Evolutionary conservation across 2,329 filamentous ascomycete genomes (phyloP), one percentile per base, ranked within the genome.

Genomic region (Didymellaceae sp.): DNA sequence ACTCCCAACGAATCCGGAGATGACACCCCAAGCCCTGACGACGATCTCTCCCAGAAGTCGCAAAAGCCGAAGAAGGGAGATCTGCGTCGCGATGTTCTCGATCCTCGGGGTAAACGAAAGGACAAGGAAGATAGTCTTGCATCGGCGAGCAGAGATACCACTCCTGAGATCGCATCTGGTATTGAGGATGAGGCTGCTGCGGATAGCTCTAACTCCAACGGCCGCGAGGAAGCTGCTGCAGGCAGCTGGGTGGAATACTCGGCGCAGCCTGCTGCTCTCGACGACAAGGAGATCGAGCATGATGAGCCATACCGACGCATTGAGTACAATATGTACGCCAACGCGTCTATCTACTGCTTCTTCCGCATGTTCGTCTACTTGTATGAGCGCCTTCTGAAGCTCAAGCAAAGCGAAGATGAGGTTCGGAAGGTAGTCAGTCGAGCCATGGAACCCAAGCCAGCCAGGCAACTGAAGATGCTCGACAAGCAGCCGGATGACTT

Each of bases 291-390:
- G 83, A 63, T 93, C 82, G 79, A 88, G 76, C 54, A 83, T 32
- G 91, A 96, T 54, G 89, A 91, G 42, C 86, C 89, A 50, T 96
- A 94, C 74, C 82, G 82, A 60, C 89, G 92, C 37, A 86, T 86
- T 9, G 86, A 85, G 74, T 96, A 91, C 78, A 93, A 93, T 69
- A 85, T 97, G 70, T 99, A 95, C 77, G 88, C 87, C 71, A 97
- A 97, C 72, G 84, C 91, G 64, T 90, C 88, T 3, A 87, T 99
- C 52, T 96, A 91, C 70, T 92, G 94, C 74, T 97, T 99, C 80
- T 89, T 99, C 78, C 90, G 88, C 61, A 87, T 96, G 54, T 94
- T 99, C 71, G 86, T 96, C 68, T 89, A 88, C n/a, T 79, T 99
- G 5, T 97, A 96, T 75, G 85, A 86, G 65, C 86, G 94, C 31